A percentile compares a stretch with the other conserved stretches of the same genome.
phyloP scores from a whole-genome alignment of 768 basidiomycete genomes.

The Calvatia gigantea region DNA sequence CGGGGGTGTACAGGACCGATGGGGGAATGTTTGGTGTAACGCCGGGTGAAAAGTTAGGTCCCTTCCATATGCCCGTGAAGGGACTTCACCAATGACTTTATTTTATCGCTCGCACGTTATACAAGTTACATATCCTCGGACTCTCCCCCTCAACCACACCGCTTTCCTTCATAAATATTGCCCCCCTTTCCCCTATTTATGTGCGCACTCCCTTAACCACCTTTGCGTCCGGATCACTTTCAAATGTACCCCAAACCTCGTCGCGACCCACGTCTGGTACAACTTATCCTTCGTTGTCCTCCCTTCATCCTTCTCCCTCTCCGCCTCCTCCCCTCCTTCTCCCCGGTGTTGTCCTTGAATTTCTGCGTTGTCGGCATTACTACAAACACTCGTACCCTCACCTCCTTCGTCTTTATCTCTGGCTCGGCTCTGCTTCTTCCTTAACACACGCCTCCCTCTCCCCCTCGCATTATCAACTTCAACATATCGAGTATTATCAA shows the following conservation, averaged over 20 bases:
- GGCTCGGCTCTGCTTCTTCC: neutral
- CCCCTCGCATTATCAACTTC: no score
- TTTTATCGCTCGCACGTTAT: neutral
- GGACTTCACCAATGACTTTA: no score
- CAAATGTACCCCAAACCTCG: neutral
- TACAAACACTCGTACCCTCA: no score
- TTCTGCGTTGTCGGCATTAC: neutral
- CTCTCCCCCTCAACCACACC: no score
- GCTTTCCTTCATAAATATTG: neutral
- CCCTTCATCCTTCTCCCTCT: neutral
- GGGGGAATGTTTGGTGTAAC: slow-evolving; percentile 75
- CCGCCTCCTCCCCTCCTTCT: neutral
- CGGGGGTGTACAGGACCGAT: slow-evolving; percentile 57
- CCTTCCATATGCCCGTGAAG: no score
- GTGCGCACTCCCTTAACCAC: slow-evolving; percentile 1
- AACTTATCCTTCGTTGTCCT: neutral
- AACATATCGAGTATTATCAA: neutral
- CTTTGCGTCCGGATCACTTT: slow-evolving; percentile 4
- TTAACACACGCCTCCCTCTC: neutral
- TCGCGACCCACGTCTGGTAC: neutral
- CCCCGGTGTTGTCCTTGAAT: neutral
- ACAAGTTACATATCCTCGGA: neutral
- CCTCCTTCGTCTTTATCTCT: neutral
- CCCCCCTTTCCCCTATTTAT: neutral
- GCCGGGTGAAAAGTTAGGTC: neutral